Conservation (phyloP, 352 stramenopile species). For the Pythium phragmitis region DNA sequence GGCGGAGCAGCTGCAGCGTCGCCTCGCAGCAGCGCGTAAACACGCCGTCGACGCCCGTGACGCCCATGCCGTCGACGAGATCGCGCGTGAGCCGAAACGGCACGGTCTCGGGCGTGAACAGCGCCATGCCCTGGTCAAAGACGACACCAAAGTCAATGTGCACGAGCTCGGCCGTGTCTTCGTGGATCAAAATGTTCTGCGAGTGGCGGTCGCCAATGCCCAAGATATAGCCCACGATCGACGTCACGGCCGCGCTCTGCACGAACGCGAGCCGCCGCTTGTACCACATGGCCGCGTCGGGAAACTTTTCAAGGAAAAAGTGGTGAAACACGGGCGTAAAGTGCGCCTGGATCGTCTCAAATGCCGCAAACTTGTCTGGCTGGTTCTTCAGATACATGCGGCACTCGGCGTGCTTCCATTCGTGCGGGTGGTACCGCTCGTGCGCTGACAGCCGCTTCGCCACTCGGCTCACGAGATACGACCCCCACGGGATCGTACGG, state of each 20-base stretch:
- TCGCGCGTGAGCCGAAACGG: conserved; percentile 99
- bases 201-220: conserved; percentile 99
- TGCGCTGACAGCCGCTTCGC: conserved; percentile 79
- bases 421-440: conserved; percentile 93
- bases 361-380: conserved; percentile 79
- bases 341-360: conserved; percentile 88
- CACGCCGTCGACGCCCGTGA: conserved; percentile 94
- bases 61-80: conserved; percentile 99
- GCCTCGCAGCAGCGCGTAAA: conserved; percentile 95
- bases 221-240: conserved; percentile 95
- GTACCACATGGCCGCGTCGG: conserved; percentile 93
- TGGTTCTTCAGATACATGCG: conserved; percentile 73
- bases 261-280: conserved; percentile 93
- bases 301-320: conserved; percentile 98
- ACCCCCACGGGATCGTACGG: conserved; percentile 93
- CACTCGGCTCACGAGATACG: conserved; percentile 82
- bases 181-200: conserved; percentile 98
- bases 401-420: conserved; percentile 91
- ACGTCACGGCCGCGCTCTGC: conserved; percentile 95
- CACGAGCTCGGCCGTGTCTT: conserved; percentile 96
- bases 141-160: conserved; percentile 99
- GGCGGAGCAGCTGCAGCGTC: conserved; percentile 90
- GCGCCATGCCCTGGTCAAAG: conserved; percentile 97
- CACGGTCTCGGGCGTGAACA: conserved; percentile 97
- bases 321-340: conserved; percentile 98